Percentiles rank a stretch among this genome's conserved stretches.
Conservation (phyloP, 805 yeast species). For the Starmerella apicola region DNA sequence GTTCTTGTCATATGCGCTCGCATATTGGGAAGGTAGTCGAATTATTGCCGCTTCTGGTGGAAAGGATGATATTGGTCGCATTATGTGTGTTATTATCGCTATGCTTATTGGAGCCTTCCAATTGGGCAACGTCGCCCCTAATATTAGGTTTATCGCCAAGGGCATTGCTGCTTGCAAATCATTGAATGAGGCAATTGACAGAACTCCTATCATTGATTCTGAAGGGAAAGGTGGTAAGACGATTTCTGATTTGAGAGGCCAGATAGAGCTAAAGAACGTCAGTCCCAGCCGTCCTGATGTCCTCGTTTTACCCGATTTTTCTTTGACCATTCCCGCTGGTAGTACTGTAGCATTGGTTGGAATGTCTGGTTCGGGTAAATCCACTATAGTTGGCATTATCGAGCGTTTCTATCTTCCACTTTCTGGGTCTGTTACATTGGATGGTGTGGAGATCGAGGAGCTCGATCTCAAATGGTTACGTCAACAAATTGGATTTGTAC, state of each 20-base stretch:
- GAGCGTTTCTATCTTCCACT: conserved; percentile 80
- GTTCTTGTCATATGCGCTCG: conserved; percentile 30
- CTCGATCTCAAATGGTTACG: conserved; percentile 68
- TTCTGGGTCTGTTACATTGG: conserved; percentile 61
- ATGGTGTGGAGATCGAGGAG: conserved; percentile 68
- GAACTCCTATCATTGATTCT: conserved; percentile 31
- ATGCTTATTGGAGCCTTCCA: conserved; percentile 34
- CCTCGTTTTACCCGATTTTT: conserved; percentile 64
- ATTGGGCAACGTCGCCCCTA: conserved; percentile 33
- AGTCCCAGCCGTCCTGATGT: conserved; percentile 70
- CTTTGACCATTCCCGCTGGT: conserved; percentile 75
- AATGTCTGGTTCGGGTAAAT: conserved; percentile 91
- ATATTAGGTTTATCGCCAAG: conserved; percentile 28
- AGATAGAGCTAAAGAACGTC: conserved; percentile 70
- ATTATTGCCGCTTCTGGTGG: conserved; percentile 25
- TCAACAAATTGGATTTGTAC: conserved; percentile 71
- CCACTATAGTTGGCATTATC: conserved; percentile 71
- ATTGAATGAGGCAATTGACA: conserved; percentile 34
- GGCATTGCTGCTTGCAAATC: conserved; percentile 33
- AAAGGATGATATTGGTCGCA: conserved; percentile 25
- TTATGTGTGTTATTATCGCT: conserved; percentile 30
- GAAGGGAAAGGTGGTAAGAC: conserved; percentile 23
- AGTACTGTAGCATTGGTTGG: conserved; percentile 90
- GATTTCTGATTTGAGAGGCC: conserved; percentile 35
- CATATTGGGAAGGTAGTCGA: conserved; percentile 35